Conservation (phyloP, 495 filamentous ascomycete genomes). For the Friedmanniomyces endolithicus region DNA sequence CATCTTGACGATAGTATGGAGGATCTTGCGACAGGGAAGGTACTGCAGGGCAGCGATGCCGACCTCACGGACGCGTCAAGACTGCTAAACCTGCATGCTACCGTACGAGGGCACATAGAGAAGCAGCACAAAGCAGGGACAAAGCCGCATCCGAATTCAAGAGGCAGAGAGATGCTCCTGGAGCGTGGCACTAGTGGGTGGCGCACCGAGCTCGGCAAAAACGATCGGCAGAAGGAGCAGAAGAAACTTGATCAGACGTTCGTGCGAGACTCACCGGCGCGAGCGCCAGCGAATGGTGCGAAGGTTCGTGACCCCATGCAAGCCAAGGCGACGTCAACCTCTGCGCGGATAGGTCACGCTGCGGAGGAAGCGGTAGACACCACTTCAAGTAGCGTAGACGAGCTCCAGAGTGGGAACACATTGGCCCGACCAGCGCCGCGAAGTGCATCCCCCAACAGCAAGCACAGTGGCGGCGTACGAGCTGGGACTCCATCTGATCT, state of each 20-base stretch:
- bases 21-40: background rate
- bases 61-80: background rate
- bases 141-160: no score
- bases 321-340: background rate
- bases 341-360: background rate
- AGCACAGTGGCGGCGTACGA: background rate
- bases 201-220: no score
- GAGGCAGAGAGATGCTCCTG: no score
- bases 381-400: background rate
- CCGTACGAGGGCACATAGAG: background rate
- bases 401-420: background rate
- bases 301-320: background rate
- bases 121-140: no score
- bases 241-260: background rate
- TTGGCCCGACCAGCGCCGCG: background rate
- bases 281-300: background rate
- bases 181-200: no score
- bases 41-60: background rate
- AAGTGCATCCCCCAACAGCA: background rate
- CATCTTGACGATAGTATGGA: background rate
- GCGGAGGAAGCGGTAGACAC: background rate
- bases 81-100: background rate
- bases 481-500: background rate
- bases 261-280: background rate
- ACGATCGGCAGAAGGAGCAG: background rate